phyloP scores from a whole-genome alignment of 1,139 yeast genomes.

The Saccharomyces hybrid region DNA sequence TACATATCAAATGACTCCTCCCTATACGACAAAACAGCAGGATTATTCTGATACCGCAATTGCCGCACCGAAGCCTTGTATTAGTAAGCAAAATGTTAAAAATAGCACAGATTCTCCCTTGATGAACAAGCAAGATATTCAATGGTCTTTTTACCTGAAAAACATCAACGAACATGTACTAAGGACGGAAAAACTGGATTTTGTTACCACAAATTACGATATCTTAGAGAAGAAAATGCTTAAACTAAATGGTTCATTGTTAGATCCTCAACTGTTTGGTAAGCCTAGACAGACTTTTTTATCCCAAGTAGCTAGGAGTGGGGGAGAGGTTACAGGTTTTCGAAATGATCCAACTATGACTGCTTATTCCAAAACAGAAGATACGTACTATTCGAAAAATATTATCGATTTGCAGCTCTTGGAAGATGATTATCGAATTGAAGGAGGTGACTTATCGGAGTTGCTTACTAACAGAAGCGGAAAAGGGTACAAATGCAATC shows the following conservation, averaged over 20 bases:
- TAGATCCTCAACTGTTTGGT: constrained; percentile 49
- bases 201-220: constrained; percentile 38
- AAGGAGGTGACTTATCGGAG: constrained; percentile 2
- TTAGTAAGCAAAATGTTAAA: constrained; percentile 4
- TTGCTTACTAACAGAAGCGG: neutral
- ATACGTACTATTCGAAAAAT: constrained; percentile 16
- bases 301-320: constrained; percentile 52
- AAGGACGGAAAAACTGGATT: constrained; percentile 48
- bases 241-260: constrained; percentile 48
- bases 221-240: constrained; percentile 40
- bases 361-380: constrained; percentile 19
- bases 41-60: neutral
- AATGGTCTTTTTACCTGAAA: constrained; percentile 54
- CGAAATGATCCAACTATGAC: constrained; percentile 26
- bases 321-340: constrained; percentile 39
- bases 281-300: constrained; percentile 28
- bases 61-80: constrained; percentile 6
- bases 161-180: constrained; percentile 66
- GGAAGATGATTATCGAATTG: constrained; percentile 10
- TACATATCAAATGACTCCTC: constrained; percentile 2
- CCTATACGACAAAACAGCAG: neutral
- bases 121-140: constrained; percentile 52
- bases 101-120: constrained; percentile 33
- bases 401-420: constrained; percentile 12
- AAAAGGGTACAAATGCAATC: constrained; percentile 7